Evolutionary conservation across 208 protist genomes (phyloP).

Genomic region (Wallacemonas collosoma): DNA sequence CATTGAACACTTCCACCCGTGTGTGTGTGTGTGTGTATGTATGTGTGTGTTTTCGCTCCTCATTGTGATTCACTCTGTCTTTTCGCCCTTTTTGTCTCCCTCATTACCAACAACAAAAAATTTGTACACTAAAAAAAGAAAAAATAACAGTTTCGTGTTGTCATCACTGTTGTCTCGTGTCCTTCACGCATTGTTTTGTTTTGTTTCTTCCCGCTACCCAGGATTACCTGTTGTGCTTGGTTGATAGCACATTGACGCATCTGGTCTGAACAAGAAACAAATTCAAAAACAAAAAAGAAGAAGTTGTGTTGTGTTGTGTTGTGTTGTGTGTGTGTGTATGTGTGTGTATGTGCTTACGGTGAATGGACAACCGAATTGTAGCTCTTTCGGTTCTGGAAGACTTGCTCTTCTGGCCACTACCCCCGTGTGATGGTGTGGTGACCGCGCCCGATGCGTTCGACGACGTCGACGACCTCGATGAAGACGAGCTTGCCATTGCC

Average conservation of each 20-base stretch:
- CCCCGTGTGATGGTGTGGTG: slow-evolving; percentile 21
- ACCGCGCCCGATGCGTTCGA: slow-evolving; percentile 22
- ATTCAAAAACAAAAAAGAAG: slow-evolving; percentile 8
- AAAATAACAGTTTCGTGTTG: neutral
- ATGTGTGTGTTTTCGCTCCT: neutral
- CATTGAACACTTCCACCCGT: neutral
- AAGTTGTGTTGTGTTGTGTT: neutral
- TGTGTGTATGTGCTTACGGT: no score
- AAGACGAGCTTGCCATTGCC: slow-evolving; percentile 30
- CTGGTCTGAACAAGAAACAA: neutral
- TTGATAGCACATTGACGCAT: no score
- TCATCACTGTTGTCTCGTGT: neutral
- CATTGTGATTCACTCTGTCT: neutral
- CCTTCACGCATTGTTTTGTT: neutral
- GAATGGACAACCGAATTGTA: slow-evolving; percentile 69
- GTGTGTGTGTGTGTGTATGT: neutral
- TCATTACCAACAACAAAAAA: neutral
- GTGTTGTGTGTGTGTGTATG: no score
- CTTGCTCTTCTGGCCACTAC: slow-evolving; percentile 72
- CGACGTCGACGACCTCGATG: slow-evolving; percentile 18
- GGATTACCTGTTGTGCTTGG: neutral
- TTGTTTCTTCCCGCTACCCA: neutral
- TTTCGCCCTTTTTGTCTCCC: neutral
- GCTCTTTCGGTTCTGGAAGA: slow-evolving; percentile 74
- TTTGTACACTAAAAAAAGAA: neutral